phyloP scores from a whole-genome alignment of 495 filamentous ascomycete species.

The Bacidia gigantensis region DNA sequence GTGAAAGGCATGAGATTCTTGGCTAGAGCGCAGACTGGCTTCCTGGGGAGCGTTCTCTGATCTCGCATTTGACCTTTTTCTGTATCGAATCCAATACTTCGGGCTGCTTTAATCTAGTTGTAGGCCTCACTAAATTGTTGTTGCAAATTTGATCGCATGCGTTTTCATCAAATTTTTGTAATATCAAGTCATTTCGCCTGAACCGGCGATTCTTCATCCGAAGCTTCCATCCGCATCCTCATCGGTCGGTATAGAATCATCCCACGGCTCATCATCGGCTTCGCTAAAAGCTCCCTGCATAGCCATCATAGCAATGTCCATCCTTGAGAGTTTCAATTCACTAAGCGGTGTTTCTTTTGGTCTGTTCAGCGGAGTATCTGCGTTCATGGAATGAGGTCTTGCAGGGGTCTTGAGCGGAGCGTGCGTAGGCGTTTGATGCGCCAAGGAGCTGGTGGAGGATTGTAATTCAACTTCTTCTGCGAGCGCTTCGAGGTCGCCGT shows the following conservation, averaged over 20 bases:
- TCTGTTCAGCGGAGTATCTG: neutral
- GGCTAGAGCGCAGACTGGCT: too few relatives aligned
- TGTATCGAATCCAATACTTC: too few relatives aligned
- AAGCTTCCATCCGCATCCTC: neutral
- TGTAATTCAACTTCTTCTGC: neutral
- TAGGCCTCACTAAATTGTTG: too few relatives aligned
- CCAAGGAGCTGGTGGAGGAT: neutral
- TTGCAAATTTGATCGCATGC: too few relatives aligned
- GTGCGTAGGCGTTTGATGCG: neutral
- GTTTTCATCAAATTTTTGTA: too few relatives aligned
- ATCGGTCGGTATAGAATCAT: neutral
- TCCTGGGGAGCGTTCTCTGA: too few relatives aligned
- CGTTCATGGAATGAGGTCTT: neutral
- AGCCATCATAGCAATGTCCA: neutral
- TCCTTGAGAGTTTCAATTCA: neutral
- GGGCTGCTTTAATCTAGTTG: too few relatives aligned
- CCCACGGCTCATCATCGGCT: neutral
- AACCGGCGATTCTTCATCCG: neutral
- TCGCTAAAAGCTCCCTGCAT: neutral
- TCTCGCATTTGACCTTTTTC: too few relatives aligned
- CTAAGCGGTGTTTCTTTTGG: neutral
- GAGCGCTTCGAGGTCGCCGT: conserved; percentile 4
- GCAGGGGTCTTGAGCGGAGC: neutral
- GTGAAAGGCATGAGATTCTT: too few relatives aligned
- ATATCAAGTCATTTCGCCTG: neutral